Evolutionary conservation across 768 basidiomycete genomes (phyloP).

Genomic region (Phaffia tasmanica): DNA sequence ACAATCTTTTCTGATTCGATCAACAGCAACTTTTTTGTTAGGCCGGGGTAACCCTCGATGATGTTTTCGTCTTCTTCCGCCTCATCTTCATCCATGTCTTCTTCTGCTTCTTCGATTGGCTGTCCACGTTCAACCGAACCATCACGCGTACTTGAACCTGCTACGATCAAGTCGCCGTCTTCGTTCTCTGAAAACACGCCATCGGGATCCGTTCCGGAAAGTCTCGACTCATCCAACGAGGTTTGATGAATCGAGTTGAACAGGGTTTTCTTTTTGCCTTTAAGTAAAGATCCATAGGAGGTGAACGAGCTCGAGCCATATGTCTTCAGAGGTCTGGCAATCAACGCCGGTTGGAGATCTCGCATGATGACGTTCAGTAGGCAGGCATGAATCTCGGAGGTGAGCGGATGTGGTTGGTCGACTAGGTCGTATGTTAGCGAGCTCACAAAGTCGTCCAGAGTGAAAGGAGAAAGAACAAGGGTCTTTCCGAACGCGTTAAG

Average conservation of each 20-base stretch:
- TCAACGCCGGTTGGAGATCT: slow-evolving; percentile 45
- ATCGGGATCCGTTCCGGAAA: too few species aligned
- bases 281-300: too few species aligned
- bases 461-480: slow-evolving; percentile 72
- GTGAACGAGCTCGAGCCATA: neutral
- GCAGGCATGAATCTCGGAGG: slow-evolving; percentile 77
- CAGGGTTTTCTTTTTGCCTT: too few species aligned
- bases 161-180: too few species aligned
- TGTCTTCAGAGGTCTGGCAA: slow-evolving; percentile 4
- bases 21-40: slow-evolving; percentile 41
- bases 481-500: slow-evolving; percentile 84
- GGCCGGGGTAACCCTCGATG: slow-evolving; percentile 72
- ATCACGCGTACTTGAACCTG: too few species aligned
- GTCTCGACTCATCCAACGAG: too few species aligned
- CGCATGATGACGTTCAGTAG: slow-evolving; percentile 73
- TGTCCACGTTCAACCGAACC: neutral
- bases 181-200: neutral
- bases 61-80: slow-evolving; percentile 65
- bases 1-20: slow-evolving; percentile 60
- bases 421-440: slow-evolving; percentile 63
- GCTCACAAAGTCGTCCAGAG: slow-evolving; percentile 84
- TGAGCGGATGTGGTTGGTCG: slow-evolving; percentile 62
- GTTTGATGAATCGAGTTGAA: too few species aligned
- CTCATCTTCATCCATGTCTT: slow-evolving; percentile 16
- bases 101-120: slow-evolving; percentile 28